These are phyloP conservation scores for Pichia ethanolica DNA, from an alignment of 805 yeast species.

Conservation along the genomic window DNA sequence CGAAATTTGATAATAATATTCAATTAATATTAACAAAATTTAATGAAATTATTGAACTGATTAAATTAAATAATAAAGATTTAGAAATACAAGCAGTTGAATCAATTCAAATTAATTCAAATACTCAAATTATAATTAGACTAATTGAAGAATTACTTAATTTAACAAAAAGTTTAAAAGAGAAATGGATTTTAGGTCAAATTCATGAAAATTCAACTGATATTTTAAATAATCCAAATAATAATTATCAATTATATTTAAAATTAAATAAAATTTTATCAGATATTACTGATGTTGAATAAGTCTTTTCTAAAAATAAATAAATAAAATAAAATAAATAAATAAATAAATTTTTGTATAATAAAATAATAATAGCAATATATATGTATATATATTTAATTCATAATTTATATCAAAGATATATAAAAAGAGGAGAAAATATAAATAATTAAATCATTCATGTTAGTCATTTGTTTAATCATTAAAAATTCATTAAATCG, in stretches of 20 bases:
- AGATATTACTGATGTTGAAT: conserved; percentile 20
- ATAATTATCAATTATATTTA: conserved; percentile 25
- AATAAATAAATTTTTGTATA: background rate
- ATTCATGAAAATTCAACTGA: conserved; percentile 29
- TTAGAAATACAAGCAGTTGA: conserved; percentile 40
- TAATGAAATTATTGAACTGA: conserved; percentile 44
- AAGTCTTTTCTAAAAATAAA: too few species aligned
- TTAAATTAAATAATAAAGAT: conserved; percentile 28
- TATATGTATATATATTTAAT: too few species aligned
- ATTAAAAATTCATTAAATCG: too few species aligned
- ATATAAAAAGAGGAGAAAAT: background rate
- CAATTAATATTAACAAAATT: conserved; percentile 46
- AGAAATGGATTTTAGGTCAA: conserved; percentile 52
- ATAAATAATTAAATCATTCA: background rate
- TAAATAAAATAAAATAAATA: background rate
- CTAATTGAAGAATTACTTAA: conserved; percentile 45
- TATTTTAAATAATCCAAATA: conserved; percentile 7
- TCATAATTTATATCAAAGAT: too few species aligned
- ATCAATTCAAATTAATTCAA: conserved; percentile 47
- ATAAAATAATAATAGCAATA: background rate
- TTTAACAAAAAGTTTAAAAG: conserved; percentile 43
- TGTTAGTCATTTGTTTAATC: too few species aligned
- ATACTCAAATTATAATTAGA: conserved; percentile 43
- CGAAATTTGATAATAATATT: conserved; percentile 44
- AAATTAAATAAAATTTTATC: conserved; percentile 30